Evolutionary conservation across 192 early-diverging fungal genomes (phyloP), one percentile per base, ranked within the genome.

Genomic region (Podila horticola): DNA sequence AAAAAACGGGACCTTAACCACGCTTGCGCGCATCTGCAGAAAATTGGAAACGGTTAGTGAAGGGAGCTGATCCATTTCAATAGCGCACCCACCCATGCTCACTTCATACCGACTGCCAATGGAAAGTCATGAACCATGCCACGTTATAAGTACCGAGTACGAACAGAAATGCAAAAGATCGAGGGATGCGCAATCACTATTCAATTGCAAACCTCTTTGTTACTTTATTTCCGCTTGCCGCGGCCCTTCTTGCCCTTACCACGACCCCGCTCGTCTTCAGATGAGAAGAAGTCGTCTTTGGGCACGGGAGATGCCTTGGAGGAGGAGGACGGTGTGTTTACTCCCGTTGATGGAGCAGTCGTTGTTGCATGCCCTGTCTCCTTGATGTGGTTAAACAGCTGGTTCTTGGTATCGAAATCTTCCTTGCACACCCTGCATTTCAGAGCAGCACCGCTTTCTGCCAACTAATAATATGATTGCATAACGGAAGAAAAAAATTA

Each of bases 371-470:
- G 97, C 17, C 95, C 95, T 17, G 93, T 94, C 26, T 86, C 86
- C 52, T 93, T 91, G 38, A 98, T 94, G 74, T 99, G 97, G 2
- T 89, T 83, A 84, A 98, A 99, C 2, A 99, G 84, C 74, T 93
- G 91, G 74, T 94, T 97, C 59, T 94, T 90, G 26, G 93, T 88
- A 12, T 85, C 64, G 83, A 96, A 99, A n/a, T 64, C 77, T 28
- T 85, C 82, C 22, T 58, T 58, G 82, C 97, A 99, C 0, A 96
- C 91, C 71, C 95, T 94, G 85, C 97, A 99, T 3, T 51, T 67
- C n/a, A 86, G 38, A 2, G 36, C 12, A 31, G 67, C 38, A 61
- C 52, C 81, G 74, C 34, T 67, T 58, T 69, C 57, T 0, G 67
- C 90, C 17, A 90, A 79, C 62, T 94, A 74, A 62, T 77, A 66